phyloP scores from a whole-genome alignment of 2,329 filamentous ascomycete genomes.

The Nannizzia gypsea region DNA sequence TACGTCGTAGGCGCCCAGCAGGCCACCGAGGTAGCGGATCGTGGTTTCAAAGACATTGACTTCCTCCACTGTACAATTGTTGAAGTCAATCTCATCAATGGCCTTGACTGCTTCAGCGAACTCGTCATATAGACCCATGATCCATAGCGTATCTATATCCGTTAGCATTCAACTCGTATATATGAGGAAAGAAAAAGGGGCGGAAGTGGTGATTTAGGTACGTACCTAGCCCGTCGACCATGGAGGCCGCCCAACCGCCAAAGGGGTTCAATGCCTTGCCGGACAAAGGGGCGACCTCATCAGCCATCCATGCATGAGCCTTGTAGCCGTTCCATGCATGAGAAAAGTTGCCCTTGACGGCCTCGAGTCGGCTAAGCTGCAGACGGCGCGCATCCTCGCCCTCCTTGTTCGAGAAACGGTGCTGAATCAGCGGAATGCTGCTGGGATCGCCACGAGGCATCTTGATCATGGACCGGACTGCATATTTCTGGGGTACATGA shows the following conservation, averaged over 20 bases:
- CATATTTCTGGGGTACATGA: slow-evolving; percentile 1
- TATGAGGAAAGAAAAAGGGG: not conserved
- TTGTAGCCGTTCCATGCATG: slow-evolving; percentile 52
- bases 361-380: slow-evolving; percentile 13
- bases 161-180: not conserved
- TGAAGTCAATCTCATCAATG: slow-evolving; percentile 45
- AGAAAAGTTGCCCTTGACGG: slow-evolving; percentile 41
- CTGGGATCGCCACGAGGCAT: slow-evolving; percentile 1
- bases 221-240: slow-evolving; percentile 40
- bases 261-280: slow-evolving; percentile 46
- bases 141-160: slow-evolving; percentile 48
- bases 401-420: not conserved
- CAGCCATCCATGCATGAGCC: slow-evolving; percentile 50
- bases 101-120: slow-evolving; percentile 44
- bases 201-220: not conserved
- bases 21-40: slow-evolving; percentile 44
- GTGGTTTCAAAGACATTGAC: slow-evolving; percentile 41
- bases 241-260: slow-evolving; percentile 50
- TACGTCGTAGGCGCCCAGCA: slow-evolving; percentile 43
- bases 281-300: slow-evolving; percentile 50
- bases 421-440: slow-evolving; percentile 5
- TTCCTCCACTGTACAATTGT: slow-evolving; percentile 20
- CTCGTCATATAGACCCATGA: slow-evolving; percentile 48
- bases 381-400: not conserved
- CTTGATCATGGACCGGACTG: not conserved